Conservation (phyloP, 768 basidiomycete genomes). For the Lactifluus hygrophoroides region DNA sequence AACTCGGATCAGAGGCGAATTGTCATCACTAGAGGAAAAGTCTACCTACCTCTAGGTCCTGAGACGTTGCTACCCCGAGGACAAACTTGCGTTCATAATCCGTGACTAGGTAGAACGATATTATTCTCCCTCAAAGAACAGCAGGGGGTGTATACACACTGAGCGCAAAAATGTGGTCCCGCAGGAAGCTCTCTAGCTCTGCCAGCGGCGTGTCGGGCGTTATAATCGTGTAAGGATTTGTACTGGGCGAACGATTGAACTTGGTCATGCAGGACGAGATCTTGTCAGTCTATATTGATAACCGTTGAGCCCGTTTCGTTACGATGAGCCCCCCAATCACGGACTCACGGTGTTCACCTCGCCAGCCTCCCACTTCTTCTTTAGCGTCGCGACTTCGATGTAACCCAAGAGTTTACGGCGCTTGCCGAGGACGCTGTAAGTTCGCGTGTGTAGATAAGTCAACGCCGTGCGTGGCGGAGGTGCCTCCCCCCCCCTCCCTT, state of each 20-base stretch:
- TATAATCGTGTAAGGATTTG: constrained; percentile 67
- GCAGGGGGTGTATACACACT: constrained; percentile 35
- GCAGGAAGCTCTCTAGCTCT: constrained; percentile 76
- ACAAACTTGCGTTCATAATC: constrained; percentile 78
- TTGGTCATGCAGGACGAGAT: constrained; percentile 63
- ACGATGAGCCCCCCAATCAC: no score
- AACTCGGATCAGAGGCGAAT: constrained; percentile 19
- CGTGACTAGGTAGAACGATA: constrained; percentile 49
- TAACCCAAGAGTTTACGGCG: constrained; percentile 75
- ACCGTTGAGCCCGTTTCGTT: no score
- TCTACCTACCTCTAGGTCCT: constrained; percentile 65
- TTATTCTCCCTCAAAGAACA: background rate
- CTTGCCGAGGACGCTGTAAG: constrained; percentile 68
- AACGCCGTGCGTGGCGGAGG: background rate
- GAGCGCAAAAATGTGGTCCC: constrained; percentile 64
- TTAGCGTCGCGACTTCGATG: constrained; percentile 67
- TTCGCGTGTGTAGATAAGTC: no score
- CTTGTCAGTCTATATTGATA: constrained; percentile 48
- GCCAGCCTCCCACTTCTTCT: constrained; percentile 70
- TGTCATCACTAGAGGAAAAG: no score
- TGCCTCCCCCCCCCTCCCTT: no score
- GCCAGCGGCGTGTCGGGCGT: constrained; percentile 72
- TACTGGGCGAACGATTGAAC: constrained; percentile 50
- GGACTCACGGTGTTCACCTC: constrained; percentile 55
- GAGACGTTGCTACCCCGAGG: constrained; percentile 65